A percentile compares a stretch with the other conserved stretches of the same genome.
These are phyloP conservation scores for Hypoxylon sp. DNA, from an alignment of 2,329 filamentous ascomycete species.

Conservation along the genomic window DNA sequence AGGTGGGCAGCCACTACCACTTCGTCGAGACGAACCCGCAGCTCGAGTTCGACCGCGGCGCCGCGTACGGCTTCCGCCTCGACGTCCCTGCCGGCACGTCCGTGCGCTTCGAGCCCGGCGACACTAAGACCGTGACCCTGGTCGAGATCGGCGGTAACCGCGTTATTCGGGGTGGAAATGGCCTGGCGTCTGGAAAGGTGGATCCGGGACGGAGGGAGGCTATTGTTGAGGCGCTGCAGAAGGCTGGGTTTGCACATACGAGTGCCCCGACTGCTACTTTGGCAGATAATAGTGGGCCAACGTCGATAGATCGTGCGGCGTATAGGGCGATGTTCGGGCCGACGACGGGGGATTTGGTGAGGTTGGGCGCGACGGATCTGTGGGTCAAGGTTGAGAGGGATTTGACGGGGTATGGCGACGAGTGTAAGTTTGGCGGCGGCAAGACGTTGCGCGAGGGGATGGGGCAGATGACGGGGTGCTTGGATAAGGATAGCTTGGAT, in stretches of 20 bases:
- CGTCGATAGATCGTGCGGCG: constrained; percentile 79
- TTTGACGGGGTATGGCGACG: constrained; percentile 86
- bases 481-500: constrained; percentile 80
- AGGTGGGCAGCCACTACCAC: constrained; percentile 96
- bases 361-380: constrained; percentile 85
- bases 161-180: constrained; percentile 87
- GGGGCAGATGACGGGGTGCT: constrained; percentile 87
- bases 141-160: constrained; percentile 88
- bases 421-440: constrained; percentile 94
- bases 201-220: constrained; percentile 72
- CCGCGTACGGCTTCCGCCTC: constrained; percentile 85
- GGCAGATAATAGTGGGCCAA: constrained; percentile 67
- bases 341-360: constrained; percentile 86
- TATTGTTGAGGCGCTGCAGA: constrained; percentile 75
- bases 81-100: constrained; percentile 94
- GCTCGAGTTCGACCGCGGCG: constrained; percentile 86
- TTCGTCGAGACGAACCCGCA: constrained; percentile 95
- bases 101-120: constrained; percentile 93
- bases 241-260: constrained; percentile 82
- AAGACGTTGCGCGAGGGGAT: constrained; percentile 96
- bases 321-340: constrained; percentile 94
- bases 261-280: constrained; percentile 72
- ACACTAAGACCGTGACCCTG: constrained; percentile 88
- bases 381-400: constrained; percentile 94
- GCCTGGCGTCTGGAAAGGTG: constrained; percentile 78